These are phyloP conservation scores for Tremellales sp. DNA, from an alignment of 1,284 basidiomycete genomes.

Conservation along the genomic window DNA sequence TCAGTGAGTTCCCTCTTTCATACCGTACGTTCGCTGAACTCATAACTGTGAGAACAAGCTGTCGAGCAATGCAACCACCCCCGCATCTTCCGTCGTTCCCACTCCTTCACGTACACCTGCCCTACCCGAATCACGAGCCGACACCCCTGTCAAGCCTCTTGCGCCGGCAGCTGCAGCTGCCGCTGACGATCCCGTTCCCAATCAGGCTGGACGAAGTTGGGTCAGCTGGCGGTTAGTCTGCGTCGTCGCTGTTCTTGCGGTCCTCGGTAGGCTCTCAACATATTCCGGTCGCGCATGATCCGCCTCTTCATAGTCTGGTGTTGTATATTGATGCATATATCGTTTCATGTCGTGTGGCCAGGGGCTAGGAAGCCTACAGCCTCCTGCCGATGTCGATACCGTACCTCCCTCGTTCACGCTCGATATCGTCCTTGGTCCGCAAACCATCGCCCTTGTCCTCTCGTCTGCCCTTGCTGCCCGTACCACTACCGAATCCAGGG, in stretches of 20 bases:
- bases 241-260: slow-evolving; percentile 37
- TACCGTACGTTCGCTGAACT: slow-evolving; percentile 1
- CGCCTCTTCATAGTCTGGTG: neutral
- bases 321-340: neutral
- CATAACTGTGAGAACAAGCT: neutral
- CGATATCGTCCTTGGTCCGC: slow-evolving; percentile 43
- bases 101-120: neutral
- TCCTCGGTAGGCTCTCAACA: slow-evolving; percentile 36
- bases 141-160: slow-evolving; percentile 1
- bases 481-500: slow-evolving; percentile 41
- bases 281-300: slow-evolving; percentile 12
- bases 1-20: slow-evolving; percentile 5
- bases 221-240: slow-evolving; percentile 40
- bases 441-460: slow-evolving; percentile 47
- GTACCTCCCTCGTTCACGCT: slow-evolving; percentile 47
- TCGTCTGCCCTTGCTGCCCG: slow-evolving; percentile 29
- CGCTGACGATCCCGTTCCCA: neutral
- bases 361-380: slow-evolving; percentile 13
- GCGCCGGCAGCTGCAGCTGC: slow-evolving; percentile 3
- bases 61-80: neutral
- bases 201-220: slow-evolving; percentile 17
- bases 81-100: neutral
- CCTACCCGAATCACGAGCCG: neutral
- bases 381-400: slow-evolving; percentile 42
- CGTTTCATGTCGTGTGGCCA: neutral